These are phyloP conservation scores for Cytospora mali DNA, from an alignment of 2,329 filamentous ascomycete genomes.

Conservation along the genomic window DNA sequence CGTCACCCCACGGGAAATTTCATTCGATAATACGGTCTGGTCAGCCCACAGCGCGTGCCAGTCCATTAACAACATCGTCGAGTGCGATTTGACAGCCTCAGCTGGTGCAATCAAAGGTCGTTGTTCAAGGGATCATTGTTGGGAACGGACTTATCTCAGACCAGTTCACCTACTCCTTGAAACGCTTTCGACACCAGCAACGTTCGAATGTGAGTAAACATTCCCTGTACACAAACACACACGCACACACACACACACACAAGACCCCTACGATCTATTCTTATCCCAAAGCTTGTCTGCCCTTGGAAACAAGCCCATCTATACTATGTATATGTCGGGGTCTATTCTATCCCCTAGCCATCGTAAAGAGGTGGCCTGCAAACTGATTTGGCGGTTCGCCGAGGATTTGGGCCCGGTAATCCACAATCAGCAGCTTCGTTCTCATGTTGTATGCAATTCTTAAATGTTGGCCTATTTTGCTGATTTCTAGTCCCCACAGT, in stretches of 20 bases:
- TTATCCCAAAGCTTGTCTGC: conserved; percentile 7
- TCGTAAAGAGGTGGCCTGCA: not conserved
- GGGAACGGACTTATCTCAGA: conserved; percentile 10
- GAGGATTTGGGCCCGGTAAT: not conserved
- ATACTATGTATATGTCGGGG: not conserved
- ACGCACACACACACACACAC: too few relatives aligned
- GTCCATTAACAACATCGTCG: not conserved
- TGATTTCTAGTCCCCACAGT: not conserved
- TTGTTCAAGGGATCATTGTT: not conserved
- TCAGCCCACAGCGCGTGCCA: not conserved
- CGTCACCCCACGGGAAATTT: not conserved
- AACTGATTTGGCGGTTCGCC: conserved; percentile 3
- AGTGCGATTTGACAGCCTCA: not conserved
- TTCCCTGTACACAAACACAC: not conserved
- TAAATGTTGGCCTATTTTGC: not conserved
- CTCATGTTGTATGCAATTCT: not conserved
- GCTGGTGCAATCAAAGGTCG: conserved; percentile 2
- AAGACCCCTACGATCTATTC: conserved; percentile 12
- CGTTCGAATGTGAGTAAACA: conserved; percentile 24
- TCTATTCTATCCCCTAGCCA: not conserved
- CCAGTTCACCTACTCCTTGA: conserved; percentile 27
- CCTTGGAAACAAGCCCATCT: not conserved
- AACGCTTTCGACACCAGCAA: conserved; percentile 31
- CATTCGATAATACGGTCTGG: not conserved
- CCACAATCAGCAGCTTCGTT: conserved; percentile 5